Base-by-base conservation (phyloP, 495 filamentous ascomycete genomes). In the Penicillium herquei region DNA sequence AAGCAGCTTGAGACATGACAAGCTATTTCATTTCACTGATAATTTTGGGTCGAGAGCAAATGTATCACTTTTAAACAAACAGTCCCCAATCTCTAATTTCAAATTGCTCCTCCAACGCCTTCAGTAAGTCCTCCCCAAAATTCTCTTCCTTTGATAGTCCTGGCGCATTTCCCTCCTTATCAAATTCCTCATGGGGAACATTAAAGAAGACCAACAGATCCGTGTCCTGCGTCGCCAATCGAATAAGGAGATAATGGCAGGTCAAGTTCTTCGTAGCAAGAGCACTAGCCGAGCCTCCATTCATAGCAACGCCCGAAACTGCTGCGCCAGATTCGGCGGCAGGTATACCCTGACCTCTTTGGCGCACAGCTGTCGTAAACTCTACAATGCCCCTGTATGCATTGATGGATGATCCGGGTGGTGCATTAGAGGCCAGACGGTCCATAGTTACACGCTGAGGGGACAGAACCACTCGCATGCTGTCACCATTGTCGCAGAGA, bases 141-240 rank as follows among this genome's bases (percentile, higher is more conserved):
- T 81, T 84, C 70, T 83, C 80, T 70, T 83, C 85, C 18, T 67
- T 78, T 69, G 63, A 82, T 67, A 74, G 68, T 30, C 54, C 70
- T 39, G 13, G 62, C 61, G 51, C 40, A 61, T 77, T 67, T 14
- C 70, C 71, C 32, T 55, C 70, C 51, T 70, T 69, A 59, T 75
- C 74, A 56, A 91, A 84, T 48, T 90, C 87, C 17, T 84, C 81
- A 69, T 91, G 86, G 26, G 92, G 94, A 33, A 96, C 87, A 74
- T 98, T 98, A 67, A 96, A 81, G 31, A 90, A 89, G 52, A 96
- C 83, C 26, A 96, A 67, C n/a, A 98, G 65, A 74, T 98, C 94
- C 12, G 94, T 93, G 57, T 73, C 74, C 70, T 95, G 80, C 58
- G 82, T 75, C 70, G 81, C 81, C 26, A 98, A 76, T 31, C 94